phyloP scores from a whole-genome alignment of 495 filamentous ascomycete species.

The Barbatosphaeria neglecta region DNA sequence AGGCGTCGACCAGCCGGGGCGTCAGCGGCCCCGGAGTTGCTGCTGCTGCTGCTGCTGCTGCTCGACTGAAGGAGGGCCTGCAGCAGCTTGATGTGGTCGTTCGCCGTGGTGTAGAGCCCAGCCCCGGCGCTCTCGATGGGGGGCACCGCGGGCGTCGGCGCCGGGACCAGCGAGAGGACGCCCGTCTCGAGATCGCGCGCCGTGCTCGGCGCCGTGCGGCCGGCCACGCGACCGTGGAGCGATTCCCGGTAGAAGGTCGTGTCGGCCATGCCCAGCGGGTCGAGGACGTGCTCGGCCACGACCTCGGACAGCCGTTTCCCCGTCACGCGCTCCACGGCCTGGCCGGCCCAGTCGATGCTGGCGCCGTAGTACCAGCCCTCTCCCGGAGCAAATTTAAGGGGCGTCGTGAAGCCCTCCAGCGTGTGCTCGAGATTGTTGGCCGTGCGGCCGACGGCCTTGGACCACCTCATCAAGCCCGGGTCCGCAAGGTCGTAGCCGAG shows the following conservation, averaged over 20 bases:
- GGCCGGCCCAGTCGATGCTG: constrained; percentile 19
- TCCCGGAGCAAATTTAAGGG: constrained; percentile 17
- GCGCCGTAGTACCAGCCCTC: constrained; percentile 20
- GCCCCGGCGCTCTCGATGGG: constrained; percentile 33
- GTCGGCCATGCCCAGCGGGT: constrained; percentile 10
- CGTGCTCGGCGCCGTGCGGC: background rate
- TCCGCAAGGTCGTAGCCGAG: constrained; percentile 15
- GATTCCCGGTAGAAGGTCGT: constrained; percentile 7
- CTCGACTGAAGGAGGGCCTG: constrained; percentile 25
- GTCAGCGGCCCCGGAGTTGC: too few species aligned
- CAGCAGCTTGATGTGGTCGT: constrained; percentile 39
- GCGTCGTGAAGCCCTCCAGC: constrained; percentile 16
- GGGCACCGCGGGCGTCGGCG: constrained; percentile 5
- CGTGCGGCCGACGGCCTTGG: constrained; percentile 7
- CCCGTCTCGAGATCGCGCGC: constrained; percentile 4
- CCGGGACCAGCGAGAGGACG: constrained; percentile 1
- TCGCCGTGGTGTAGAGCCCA: constrained; percentile 35
- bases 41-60: too few species aligned
- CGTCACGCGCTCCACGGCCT: constrained; percentile 11
- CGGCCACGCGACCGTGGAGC: background rate
- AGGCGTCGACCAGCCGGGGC: constrained; percentile 5
- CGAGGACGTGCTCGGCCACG: constrained; percentile 10
- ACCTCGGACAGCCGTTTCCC: constrained; percentile 11
- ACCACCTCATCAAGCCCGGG: constrained; percentile 13
- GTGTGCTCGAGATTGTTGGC: constrained; percentile 3